Conservation (phyloP, 495 filamentous ascomycete genomes). For the Aspergillus diversus region DNA sequence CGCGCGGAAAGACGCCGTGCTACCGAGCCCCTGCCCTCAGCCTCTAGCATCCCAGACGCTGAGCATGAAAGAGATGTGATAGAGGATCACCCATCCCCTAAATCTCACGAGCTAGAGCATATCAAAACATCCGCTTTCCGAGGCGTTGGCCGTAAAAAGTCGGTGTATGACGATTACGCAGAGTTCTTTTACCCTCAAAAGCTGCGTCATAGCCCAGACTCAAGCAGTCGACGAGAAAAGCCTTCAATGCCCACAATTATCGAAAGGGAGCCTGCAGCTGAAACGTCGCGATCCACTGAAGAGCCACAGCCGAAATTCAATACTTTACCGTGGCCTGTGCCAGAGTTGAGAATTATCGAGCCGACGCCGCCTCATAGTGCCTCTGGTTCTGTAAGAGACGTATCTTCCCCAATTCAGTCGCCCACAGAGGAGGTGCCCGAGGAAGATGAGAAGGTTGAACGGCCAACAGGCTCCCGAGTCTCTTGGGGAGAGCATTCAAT, state of each 20-base stretch:
- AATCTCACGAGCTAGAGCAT: constrained; percentile 16
- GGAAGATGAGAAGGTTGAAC: constrained; percentile 30
- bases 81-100: constrained; percentile 18
- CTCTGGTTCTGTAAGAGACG: constrained; percentile 44
- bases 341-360: constrained; percentile 49
- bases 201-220: constrained; percentile 35
- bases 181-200: constrained; percentile 49
- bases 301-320: constrained; percentile 36
- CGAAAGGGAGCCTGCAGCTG: constrained; percentile 37
- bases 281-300: constrained; percentile 5
- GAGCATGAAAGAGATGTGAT: constrained; percentile 20
- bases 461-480: constrained; percentile 54
- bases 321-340: constrained; percentile 54
- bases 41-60: constrained; percentile 28
- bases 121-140: constrained; percentile 32
- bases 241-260: constrained; percentile 35
- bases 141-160: constrained; percentile 30
- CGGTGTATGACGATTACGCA: constrained; percentile 45
- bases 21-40: constrained; percentile 25
- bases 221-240: constrained; percentile 25
- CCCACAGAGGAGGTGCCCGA: constrained; percentile 22
- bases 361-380: constrained; percentile 55
- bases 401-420: constrained; percentile 33
- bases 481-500: constrained; percentile 66
- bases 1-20: constrained; percentile 42